Base-by-base conservation (phyloP, 2,329 filamentous ascomycete species). In the Mycogone perniciosa region DNA sequence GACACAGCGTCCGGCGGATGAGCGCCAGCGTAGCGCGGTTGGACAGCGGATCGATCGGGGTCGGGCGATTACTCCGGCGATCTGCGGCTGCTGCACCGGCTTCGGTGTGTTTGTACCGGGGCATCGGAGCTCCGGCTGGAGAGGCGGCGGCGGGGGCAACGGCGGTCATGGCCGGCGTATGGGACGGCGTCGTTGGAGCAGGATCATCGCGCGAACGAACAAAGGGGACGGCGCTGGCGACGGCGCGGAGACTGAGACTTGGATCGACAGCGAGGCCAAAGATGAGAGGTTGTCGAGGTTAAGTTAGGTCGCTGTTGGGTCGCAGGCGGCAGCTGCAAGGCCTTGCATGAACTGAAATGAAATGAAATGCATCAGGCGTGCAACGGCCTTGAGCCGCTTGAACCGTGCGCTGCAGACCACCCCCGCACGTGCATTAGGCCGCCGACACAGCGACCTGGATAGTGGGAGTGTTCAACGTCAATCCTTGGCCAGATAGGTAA, bases 1-100 rank as follows among this genome's bases (percentile, higher is more conserved):
- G 80, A 67, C 89, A 96, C 44, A 97, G 81, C 35, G 85, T 84
- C 45, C 89, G 85, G 54, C 90, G 88, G 68, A 96, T 88, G 57
- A 96, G 80, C 55, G 84, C 79, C 29, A 82, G 72, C 0, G 90
- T 95, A n/a, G 87, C 84, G 63, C 82, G 85, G 64, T 96, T 87
- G 35, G 86, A 88, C 55, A 84, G 76, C 46, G 79, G 76, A 67
- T 80, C 80, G 51, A 67, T 55, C 30, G 69, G 57, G 6, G 60
- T 52, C 46, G 67, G 59, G 50, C 69, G 70, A 31, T 67, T 57
- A 30, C 65, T 44, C 35, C 63, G 64, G 51, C 71, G 65, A 47
- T 54, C 53, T 54, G 56, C 50, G 60, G 59, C 52, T 60, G 60
- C 54, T 53, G 58, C 55, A 43, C 57, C 53, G 63, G 46, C 30